Conservation (phyloP, 2,329 filamentous ascomycete genomes). For the Madurella fahalii region DNA sequence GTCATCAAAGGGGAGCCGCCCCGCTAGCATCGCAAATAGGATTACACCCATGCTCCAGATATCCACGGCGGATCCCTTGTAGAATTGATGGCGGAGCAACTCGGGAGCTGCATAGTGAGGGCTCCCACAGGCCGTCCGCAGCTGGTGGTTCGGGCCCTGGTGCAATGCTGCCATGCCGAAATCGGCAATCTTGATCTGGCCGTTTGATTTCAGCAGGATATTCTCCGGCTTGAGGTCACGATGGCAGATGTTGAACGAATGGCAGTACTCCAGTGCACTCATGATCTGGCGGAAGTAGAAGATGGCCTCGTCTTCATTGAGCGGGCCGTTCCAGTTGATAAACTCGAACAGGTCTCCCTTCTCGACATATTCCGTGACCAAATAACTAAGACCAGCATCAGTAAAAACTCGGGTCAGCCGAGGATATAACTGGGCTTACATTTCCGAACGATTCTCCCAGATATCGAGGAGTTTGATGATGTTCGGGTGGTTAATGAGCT, state of each 20-base stretch:
- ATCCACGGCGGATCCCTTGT: conserved; percentile 82
- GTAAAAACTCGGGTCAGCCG: background rate
- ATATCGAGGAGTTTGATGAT: conserved; percentile 94
- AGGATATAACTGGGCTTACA: conserved; percentile 55
- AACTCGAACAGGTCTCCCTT: conserved; percentile 78
- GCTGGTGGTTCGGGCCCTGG: conserved; percentile 71
- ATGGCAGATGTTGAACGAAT: conserved; percentile 92
- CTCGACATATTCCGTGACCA: conserved; percentile 90
- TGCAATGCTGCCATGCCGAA: conserved; percentile 95
- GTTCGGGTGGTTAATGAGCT: conserved; percentile 90
- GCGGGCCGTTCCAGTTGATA: conserved; percentile 67
- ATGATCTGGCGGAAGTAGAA: conserved; percentile 91
- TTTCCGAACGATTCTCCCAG: conserved; percentile 93
- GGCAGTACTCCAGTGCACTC: conserved; percentile 85
- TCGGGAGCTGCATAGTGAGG: conserved; percentile 96
- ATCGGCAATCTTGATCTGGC: conserved; percentile 88
- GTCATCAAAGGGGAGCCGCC: conserved; percentile 77
- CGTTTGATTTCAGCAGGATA: conserved; percentile 73
- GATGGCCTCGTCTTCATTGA: conserved; percentile 75
- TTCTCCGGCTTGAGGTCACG: conserved; percentile 97
- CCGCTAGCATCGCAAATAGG: conserved; percentile 81
- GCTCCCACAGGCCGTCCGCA: conserved; percentile 90
- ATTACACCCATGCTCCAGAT: conserved; percentile 94
- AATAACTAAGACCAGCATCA: conserved; percentile 58
- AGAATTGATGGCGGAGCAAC: conserved; percentile 70